Evolutionary conservation across 78 protist species (phyloP).

Genomic region (Trichosphaerium sp.): DNA sequence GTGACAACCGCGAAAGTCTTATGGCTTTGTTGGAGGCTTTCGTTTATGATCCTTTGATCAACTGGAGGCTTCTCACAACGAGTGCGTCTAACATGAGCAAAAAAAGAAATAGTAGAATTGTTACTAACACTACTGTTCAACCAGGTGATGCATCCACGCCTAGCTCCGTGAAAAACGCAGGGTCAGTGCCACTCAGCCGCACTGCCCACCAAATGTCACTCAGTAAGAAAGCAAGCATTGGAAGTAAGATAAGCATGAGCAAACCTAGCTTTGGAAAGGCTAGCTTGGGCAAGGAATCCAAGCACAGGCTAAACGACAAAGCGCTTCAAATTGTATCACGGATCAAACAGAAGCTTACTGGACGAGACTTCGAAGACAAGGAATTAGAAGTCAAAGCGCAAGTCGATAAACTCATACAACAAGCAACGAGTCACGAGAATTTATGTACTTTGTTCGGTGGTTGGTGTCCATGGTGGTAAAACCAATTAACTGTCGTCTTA

Average conservation of each 20-base stretch:
- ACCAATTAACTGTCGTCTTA: too few species aligned
- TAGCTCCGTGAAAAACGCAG: neutral
- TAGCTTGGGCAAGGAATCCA: neutral
- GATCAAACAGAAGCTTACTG: constrained; percentile 21
- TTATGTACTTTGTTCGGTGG: constrained; percentile 94
- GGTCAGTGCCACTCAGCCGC: neutral
- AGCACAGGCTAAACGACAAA: neutral
- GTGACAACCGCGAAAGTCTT: constrained; percentile 71
- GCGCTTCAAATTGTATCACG: neutral
- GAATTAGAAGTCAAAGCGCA: neutral
- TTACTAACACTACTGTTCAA: neutral
- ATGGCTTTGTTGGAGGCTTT: constrained; percentile 98
- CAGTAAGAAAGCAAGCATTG: neutral
- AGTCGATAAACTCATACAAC: neutral
- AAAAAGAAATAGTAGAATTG: neutral
- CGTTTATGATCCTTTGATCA: constrained; percentile 94
- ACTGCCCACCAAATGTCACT: neutral
- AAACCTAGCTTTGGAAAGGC: neutral
- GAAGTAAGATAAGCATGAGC: neutral
- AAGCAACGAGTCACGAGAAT: constrained; percentile 90
- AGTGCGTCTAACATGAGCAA: neutral
- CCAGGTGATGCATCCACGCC: neutral
- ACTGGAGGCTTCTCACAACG: constrained; percentile 80
- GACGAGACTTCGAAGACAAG: constrained; percentile 6
- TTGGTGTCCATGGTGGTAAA: constrained; percentile 84